Evolutionary conservation across 208 protist species (phyloP).

Genomic region (Acanthamoeba culbertsoni): DNA sequence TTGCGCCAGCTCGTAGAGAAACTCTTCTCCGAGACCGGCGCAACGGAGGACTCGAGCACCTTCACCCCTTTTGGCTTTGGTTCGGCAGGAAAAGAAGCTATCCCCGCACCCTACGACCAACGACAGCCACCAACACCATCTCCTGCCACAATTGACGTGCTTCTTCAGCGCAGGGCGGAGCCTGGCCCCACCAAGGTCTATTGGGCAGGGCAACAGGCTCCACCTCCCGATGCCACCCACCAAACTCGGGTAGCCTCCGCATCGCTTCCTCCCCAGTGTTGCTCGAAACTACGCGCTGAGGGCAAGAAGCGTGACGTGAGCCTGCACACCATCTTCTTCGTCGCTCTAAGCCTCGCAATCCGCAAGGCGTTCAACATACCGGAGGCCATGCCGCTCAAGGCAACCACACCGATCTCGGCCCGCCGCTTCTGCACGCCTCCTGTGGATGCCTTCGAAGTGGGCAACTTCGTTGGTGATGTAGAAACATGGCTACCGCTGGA

Average conservation of each 20-base stretch:
- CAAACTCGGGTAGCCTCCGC: neutral
- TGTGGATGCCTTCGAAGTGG: neutral
- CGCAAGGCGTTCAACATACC: neutral
- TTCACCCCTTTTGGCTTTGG: neutral
- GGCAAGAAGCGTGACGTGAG: neutral
- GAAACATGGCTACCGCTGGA: neutral
- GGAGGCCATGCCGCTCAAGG: neutral
- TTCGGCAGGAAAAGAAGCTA: neutral
- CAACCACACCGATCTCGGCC: neutral
- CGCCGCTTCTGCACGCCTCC: constrained; percentile 7
- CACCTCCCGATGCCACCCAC: neutral
- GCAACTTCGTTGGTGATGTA: neutral
- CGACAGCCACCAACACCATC: neutral
- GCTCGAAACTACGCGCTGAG: neutral
- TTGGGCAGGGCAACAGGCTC: neutral
- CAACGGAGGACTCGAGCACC: no score
- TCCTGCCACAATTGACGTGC: neutral
- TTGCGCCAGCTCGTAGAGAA: neutral
- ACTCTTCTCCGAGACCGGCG: neutral
- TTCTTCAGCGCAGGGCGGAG: no score
- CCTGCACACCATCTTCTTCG: neutral
- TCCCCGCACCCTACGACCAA: neutral
- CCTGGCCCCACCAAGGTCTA: no score
- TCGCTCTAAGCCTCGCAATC: neutral
- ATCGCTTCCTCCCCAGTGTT: neutral